Evolutionary conservation across 1,284 basidiomycete species (phyloP), one percentile per base, ranked within the genome.

Genomic region (Wolfiporia cocos): DNA sequence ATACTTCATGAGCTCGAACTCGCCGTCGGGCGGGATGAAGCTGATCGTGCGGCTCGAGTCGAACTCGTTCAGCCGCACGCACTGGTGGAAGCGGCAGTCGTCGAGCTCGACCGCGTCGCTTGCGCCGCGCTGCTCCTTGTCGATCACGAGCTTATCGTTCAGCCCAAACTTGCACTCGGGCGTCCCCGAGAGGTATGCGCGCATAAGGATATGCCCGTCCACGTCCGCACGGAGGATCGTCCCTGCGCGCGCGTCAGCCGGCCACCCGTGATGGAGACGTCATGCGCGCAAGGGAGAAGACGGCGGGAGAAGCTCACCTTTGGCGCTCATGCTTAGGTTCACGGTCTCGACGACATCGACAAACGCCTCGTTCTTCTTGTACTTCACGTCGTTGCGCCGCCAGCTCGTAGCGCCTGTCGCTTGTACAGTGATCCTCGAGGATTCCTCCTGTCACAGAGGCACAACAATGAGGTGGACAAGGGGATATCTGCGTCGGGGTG

Each of bases 51-150:
- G 76, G 49, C 85, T 87, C 12, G 87, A 83, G 60, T 98, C 94
- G 62, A 97, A 98, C 64, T 94, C 93, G 52, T 87, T 86, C 31
- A 99, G 69, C 46, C 92, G 81, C 31, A 99, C 96, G 64, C 96
- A 99, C 65, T 99, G 96, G 57, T 99, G 96, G 72, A 99, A 99
- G 49, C 92, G 89, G 63, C 95, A 98, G 60, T 99, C 95, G 59
- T 97, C 95, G 33, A 99, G 71, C 62, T 98, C 92, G 29, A 97
- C 93, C 1, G 90, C 89, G 52, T 90, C 85, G 47, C 84, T 64
- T 31, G 66, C 52, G 60, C 65, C 47, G 59, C 70, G 36, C 73
- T 77, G 50, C 38, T 76, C 80, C 70, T 92, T 92, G 68, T 96
- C 94, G 43, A 98, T 86, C 17, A 98, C 92, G 22, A 99, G 77